phyloP scores from a whole-genome alignment of 345 rosid genomes.

The Punica granatum region DNA sequence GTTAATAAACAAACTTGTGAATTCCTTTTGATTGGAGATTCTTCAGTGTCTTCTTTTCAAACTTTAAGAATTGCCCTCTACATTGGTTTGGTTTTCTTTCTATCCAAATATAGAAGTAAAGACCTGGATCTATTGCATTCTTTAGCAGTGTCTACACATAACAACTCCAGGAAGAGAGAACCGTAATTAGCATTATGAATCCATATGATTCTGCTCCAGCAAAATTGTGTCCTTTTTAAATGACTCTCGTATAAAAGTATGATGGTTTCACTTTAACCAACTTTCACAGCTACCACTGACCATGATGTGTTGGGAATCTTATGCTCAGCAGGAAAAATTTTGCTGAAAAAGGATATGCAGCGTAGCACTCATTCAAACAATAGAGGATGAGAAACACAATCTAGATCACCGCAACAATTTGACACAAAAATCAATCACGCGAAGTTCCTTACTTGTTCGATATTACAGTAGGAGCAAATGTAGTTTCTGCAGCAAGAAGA shows the following conservation, averaged over 20 bases:
- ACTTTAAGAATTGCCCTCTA: not conserved
- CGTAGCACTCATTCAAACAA: not conserved
- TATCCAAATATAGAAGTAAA: not conserved
- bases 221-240: not conserved
- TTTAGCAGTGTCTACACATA: not conserved
- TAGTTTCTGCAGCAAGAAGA: conserved; percentile 41
- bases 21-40: not conserved
- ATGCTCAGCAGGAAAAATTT: not conserved
- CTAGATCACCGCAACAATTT: not conserved
- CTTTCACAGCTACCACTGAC: not conserved
- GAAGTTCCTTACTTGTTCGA: conserved; percentile 70
- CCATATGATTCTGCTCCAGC: too few species aligned
- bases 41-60: not conserved
- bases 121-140: not conserved
- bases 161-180: too few species aligned
- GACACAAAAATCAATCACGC: not conserved
- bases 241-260: not conserved
- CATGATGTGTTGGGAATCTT: not conserved
- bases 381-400: not conserved
- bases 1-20: not conserved
- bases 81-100: not conserved
- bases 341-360: not conserved
- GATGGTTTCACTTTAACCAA: not conserved
- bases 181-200: too few species aligned
- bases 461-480: conserved; percentile 69